Conservation (phyloP, 2,329 filamentous ascomycete genomes). For the Penicillium sp. region DNA sequence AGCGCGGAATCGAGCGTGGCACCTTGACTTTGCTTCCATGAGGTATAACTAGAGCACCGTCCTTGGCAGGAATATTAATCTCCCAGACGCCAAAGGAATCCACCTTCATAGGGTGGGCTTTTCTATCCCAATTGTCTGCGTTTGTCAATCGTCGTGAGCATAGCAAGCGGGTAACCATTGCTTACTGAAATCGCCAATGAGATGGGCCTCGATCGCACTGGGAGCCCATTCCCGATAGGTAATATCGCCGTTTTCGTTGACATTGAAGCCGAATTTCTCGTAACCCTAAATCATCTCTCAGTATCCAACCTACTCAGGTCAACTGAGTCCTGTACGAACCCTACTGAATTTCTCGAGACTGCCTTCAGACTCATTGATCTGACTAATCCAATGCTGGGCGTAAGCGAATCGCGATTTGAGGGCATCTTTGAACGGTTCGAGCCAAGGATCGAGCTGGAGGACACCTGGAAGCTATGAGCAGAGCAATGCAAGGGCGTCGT, state of each 20-base stretch:
- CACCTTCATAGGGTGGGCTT: constrained; percentile 82
- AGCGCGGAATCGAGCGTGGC: constrained; percentile 13
- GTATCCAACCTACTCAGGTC: neutral
- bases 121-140: constrained; percentile 78
- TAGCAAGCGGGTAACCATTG: constrained; percentile 14
- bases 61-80: constrained; percentile 66
- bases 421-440: constrained; percentile 75
- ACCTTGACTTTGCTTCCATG: constrained; percentile 98
- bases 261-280: constrained; percentile 81
- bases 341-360: constrained; percentile 88
- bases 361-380: constrained; percentile 77
- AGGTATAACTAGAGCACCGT: constrained; percentile 73
- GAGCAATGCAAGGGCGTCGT: neutral
- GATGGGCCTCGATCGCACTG: constrained; percentile 75
- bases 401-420: constrained; percentile 73
- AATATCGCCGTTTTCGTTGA: constrained; percentile 77
- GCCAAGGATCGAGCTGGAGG: constrained; percentile 80
- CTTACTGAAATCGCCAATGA: constrained; percentile 93
- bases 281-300: constrained; percentile 58
- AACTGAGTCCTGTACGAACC: constrained; percentile 44
- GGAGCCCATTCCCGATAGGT: constrained; percentile 95
- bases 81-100: constrained; percentile 84
- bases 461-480: constrained; percentile 62
- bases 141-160: constrained; percentile 22
- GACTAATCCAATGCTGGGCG: constrained; percentile 81